Evolutionary conservation across 2,329 filamentous ascomycete genomes (phyloP), one percentile per base, ranked within the genome.

Genomic region (Pseudocercospora fijiensis): DNA sequence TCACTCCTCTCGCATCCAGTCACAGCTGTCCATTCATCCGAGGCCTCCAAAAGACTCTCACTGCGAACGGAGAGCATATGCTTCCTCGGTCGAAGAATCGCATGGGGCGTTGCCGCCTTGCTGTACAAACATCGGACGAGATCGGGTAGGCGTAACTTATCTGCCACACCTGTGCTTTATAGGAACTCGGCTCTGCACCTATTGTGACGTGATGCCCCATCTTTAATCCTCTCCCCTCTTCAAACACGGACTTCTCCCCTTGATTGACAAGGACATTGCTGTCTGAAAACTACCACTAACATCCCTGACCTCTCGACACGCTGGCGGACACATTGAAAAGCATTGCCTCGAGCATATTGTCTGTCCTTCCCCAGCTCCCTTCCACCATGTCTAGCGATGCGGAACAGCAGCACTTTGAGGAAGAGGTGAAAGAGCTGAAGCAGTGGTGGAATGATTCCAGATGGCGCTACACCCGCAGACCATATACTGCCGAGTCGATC

Each of bases 401-500:
- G 24, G 89, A 92, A 74, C 88, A 93, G 78, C 78, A 90, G 73
- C 81, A 88, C 74, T 96, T 90, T 80, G 84, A 87, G 74, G 85
- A 89, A 70, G 95, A 99, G 77, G 92, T 98, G 65, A 87, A 89
- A 73, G 87, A 90, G 70, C 89, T 98, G 71, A 91, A 97, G 86
- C 82, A 90, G 78, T 99, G 95, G 95, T 99, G 95, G 95, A 85
- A 83, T 59, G 91, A 96, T 73, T 86, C 92, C 62, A 86, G 95
- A 84, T 99, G 95, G 95, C 86, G 91, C 76, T 87, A 91, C 79
- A 99, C 95, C 72, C 93, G 90, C 82, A 86, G 95, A 63, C 89
- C 95, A 24, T 99, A 95, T 78, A 96, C 93, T 3, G 92, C 95
- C 30, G 95, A 98, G 84, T 91, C 96, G 81, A 98, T 99, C 75